A percentile compares a stretch with the other conserved stretches of the same genome.
These are phyloP conservation scores for Hemisphaericaspora xylanilytica DNA, from an alignment of 1,139 yeast genomes.

Conservation along the genomic window DNA sequence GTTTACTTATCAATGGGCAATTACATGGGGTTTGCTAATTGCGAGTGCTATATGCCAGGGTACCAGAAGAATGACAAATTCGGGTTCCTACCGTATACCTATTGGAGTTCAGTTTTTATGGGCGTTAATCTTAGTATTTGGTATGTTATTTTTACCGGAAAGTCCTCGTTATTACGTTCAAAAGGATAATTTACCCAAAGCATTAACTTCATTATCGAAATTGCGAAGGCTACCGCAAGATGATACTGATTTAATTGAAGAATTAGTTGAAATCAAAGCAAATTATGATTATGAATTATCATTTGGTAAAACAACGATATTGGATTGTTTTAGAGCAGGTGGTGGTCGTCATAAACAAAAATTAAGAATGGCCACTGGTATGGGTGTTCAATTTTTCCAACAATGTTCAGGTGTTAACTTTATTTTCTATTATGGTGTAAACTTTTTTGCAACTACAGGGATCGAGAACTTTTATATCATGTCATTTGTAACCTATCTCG, in stretches of 20 bases:
- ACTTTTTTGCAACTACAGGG: slow-evolving; percentile 65
- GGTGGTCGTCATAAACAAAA: slow-evolving; percentile 66
- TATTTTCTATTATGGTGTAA: slow-evolving; percentile 76
- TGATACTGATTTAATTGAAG: slow-evolving; percentile 69
- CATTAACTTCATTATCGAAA: slow-evolving; percentile 45
- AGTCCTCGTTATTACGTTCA: slow-evolving; percentile 70
- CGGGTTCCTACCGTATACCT: slow-evolving; percentile 72
- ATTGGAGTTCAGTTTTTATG: slow-evolving; percentile 71
- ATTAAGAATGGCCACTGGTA: slow-evolving; percentile 65
- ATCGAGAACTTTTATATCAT: slow-evolving; percentile 58
- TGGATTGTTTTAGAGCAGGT: slow-evolving; percentile 65
- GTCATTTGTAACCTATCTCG: slow-evolving; percentile 70
- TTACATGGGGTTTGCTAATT: slow-evolving; percentile 74
- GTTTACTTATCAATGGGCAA: slow-evolving; percentile 81
- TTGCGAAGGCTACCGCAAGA: slow-evolving; percentile 43
- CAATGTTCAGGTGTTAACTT: slow-evolving; percentile 79
- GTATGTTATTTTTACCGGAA: slow-evolving; percentile 71
- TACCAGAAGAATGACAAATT: slow-evolving; percentile 51
- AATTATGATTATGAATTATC: slow-evolving; percentile 72
- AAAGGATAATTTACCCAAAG: slow-evolving; percentile 58
- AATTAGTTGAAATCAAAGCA: slow-evolving; percentile 74
- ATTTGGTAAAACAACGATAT: slow-evolving; percentile 52
- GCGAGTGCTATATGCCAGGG: slow-evolving; percentile 81
- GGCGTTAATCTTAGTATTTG: slow-evolving; percentile 57
- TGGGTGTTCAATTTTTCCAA: slow-evolving; percentile 66